Conservation (phyloP, 23 red algal species). For the Agarophyton chilense region DNA sequence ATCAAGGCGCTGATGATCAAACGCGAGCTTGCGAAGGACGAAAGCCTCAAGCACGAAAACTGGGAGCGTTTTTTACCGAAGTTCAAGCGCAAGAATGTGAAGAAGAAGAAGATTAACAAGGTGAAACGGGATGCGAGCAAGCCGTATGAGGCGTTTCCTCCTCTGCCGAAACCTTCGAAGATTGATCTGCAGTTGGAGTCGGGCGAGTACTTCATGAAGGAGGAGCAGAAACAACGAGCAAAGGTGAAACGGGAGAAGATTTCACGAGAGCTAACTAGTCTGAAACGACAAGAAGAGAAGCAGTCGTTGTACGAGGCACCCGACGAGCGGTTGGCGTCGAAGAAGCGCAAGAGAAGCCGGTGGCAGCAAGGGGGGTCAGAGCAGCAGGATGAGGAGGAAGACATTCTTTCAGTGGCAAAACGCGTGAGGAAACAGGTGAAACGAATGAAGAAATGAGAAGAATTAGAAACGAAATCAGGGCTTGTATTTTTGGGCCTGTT, state of each 20-base stretch:
- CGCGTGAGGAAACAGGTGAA: background rate
- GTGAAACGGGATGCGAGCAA: slow-evolving; percentile 16
- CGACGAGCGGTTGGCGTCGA: background rate
- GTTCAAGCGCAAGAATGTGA: slow-evolving; percentile 94
- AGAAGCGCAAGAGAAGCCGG: background rate
- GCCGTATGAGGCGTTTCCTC: slow-evolving; percentile 81
- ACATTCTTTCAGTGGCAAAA: background rate
- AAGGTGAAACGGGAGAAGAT: slow-evolving; percentile 20
- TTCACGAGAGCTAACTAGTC: background rate
- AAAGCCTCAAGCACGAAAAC: slow-evolving; percentile 73
- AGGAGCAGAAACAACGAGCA: slow-evolving; percentile 31
- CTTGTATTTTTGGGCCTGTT: background rate
- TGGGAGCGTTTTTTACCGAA: slow-evolving; percentile 98
- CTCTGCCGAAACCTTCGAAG: slow-evolving; percentile 84
- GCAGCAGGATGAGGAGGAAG: background rate
- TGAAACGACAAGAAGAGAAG: background rate
- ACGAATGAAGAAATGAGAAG: background rate
- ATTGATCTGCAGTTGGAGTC: slow-evolving; percentile 88
- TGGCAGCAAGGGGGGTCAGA: background rate
- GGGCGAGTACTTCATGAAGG: slow-evolving; percentile 96
- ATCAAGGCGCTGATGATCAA: slow-evolving; percentile 99
- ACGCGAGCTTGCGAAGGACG: slow-evolving; percentile 94
- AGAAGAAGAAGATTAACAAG: slow-evolving; percentile 42
- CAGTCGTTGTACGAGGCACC: slow-evolving; percentile 24
- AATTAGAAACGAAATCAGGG: background rate